These are phyloP conservation scores for Scedosporium minutisporum DNA, from an alignment of 2,329 filamentous ascomycete genomes.

Conservation along the genomic window DNA sequence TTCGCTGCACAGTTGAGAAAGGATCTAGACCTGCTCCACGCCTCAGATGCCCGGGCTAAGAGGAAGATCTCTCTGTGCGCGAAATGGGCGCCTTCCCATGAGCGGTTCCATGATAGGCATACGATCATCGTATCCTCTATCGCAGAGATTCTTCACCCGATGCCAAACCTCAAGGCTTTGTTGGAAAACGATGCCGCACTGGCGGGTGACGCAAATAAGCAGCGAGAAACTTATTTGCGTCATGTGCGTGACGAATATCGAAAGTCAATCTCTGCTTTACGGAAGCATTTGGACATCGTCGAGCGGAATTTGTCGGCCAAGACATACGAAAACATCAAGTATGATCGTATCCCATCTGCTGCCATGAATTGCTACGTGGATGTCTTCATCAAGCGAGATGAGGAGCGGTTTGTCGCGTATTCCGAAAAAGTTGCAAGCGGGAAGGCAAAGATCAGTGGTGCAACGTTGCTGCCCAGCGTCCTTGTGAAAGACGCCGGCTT, in stretches of 20 bases:
- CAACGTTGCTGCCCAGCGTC: constrained; percentile 41
- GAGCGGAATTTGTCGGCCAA: constrained; percentile 40
- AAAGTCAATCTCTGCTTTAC: constrained; percentile 39
- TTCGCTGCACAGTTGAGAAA: constrained; percentile 44
- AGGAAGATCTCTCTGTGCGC: constrained; percentile 43
- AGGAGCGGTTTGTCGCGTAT: constrained; percentile 38
- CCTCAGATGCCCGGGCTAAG: constrained; percentile 27
- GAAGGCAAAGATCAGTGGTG: constrained; percentile 42
- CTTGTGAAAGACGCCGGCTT: constrained; percentile 25
- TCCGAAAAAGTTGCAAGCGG: constrained; percentile 37
- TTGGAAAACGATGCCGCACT: constrained; percentile 19
- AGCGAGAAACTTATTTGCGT: constrained; percentile 42
- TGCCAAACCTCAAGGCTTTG: constrained; percentile 18
- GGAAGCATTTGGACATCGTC: constrained; percentile 41
- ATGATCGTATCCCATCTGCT: constrained; percentile 44
- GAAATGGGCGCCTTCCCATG: constrained; percentile 50
- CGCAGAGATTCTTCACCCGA: constrained; percentile 42
- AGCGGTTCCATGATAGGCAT: constrained; percentile 47
- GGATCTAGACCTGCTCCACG: constrained; percentile 33
- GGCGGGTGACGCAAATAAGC: constrained; percentile 9
- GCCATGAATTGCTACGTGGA: constrained; percentile 45
- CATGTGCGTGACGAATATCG: constrained; percentile 44
- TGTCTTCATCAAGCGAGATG: constrained; percentile 41
- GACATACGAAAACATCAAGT: constrained; percentile 40
- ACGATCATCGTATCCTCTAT: constrained; percentile 48